These are phyloP conservation scores for Teratosphaeria zuluensis DNA, from an alignment of 2,329 filamentous ascomycete species.

Conservation along the genomic window DNA sequence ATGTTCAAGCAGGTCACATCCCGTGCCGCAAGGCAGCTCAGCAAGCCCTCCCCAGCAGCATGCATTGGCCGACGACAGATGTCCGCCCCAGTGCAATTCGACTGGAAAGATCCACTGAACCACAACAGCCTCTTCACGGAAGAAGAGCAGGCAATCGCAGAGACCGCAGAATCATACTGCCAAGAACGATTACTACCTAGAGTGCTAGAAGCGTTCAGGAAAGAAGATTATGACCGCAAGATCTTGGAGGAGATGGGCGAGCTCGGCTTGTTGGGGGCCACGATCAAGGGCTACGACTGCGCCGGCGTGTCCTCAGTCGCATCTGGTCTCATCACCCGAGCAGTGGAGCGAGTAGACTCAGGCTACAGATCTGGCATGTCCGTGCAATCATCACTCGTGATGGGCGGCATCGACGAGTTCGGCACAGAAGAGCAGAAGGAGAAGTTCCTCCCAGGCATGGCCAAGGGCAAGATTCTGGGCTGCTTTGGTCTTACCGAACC, in stretches of 20 bases:
- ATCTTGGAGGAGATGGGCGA: slow-evolving; percentile 90
- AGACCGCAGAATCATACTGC: slow-evolving; percentile 88
- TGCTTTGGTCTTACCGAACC: slow-evolving; percentile 88
- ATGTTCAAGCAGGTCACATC: slow-evolving; percentile 38
- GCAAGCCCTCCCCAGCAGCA: slow-evolving; percentile 19
- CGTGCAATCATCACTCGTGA: slow-evolving; percentile 83
- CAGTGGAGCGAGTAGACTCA: slow-evolving; percentile 83
- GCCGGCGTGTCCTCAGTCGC: slow-evolving; percentile 81
- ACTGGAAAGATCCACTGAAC: slow-evolving; percentile 85
- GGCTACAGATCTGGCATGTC: slow-evolving; percentile 90
- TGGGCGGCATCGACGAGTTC: slow-evolving; percentile 85
- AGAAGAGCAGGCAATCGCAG: slow-evolving; percentile 80
- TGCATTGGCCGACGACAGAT: slow-evolving; percentile 29
- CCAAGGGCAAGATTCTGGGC: slow-evolving; percentile 70
- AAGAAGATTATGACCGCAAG: slow-evolving; percentile 75
- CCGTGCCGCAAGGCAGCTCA: slow-evolving; percentile 30
- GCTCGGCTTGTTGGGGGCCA: slow-evolving; percentile 76
- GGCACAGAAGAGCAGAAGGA: slow-evolving; percentile 83
- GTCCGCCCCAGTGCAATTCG: slow-evolving; percentile 48
- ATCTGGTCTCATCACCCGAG: slow-evolving; percentile 79
- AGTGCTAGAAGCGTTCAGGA: slow-evolving; percentile 81
- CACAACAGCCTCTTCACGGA: slow-evolving; percentile 70
- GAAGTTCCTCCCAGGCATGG: slow-evolving; percentile 68
- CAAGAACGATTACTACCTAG: slow-evolving; percentile 80
- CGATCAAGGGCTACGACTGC: slow-evolving; percentile 78